A percentile compares a stretch with the other conserved stretches of the same genome.
phyloP scores from a whole-genome alignment of 75 land plant species.

The Ceratopteris richardii region DNA sequence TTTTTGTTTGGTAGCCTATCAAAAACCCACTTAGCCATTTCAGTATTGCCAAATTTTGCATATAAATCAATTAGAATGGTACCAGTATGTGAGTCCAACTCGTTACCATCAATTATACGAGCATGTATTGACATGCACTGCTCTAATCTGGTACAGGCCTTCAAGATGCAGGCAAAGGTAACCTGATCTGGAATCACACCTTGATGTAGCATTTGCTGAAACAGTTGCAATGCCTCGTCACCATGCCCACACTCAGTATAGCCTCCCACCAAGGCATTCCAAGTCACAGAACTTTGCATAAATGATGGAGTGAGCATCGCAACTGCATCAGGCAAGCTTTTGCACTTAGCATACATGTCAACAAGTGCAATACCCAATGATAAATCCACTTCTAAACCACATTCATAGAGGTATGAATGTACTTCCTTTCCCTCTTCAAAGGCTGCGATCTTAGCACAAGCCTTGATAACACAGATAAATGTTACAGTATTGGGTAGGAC shows the following conservation, averaged over 20 bases:
- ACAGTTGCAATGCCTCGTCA: conserved; percentile 4
- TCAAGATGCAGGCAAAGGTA: conserved; percentile 18
- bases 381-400: conserved; percentile 32
- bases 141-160: conserved; percentile 13
- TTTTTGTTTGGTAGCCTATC: conserved; percentile 13
- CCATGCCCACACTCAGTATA: conserved; percentile 14
- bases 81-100: conserved; percentile 15
- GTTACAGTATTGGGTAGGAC: not conserved
- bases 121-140: conserved; percentile 16
- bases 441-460: conserved; percentile 5
- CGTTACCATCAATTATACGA: conserved; percentile 8
- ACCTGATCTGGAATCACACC: conserved; percentile 26
- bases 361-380: conserved; percentile 43
- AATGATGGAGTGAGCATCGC: conserved; percentile 32
- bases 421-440: conserved; percentile 13
- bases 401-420: conserved; percentile 9
- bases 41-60: conserved; percentile 25
- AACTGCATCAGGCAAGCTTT: conserved; percentile 26
- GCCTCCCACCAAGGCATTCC: conserved; percentile 57
- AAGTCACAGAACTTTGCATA: conserved; percentile 43
- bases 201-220: conserved; percentile 1
- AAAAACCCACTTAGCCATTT: conserved; percentile 15
- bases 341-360: conserved; percentile 30
- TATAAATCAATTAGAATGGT: conserved; percentile 29
- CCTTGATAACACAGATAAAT: conserved; percentile 3